A percentile compares a stretch with the other conserved stretches of the same genome.
Evolutionary conservation across 139 green algal genomes (phyloP).

Genomic region (Nannochloris sp.): DNA sequence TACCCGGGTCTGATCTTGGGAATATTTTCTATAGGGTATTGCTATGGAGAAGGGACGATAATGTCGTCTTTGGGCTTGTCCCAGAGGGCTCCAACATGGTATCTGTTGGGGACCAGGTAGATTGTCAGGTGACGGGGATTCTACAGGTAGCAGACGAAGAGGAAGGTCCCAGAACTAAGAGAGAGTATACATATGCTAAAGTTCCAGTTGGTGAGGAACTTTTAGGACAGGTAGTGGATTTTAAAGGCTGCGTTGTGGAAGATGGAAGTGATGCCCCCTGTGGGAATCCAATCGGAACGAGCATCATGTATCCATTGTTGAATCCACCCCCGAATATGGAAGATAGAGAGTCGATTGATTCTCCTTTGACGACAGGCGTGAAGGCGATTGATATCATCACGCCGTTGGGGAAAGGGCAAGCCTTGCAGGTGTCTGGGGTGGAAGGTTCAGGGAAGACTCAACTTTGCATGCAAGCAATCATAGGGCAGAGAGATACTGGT

Average conservation of each 20-base stretch:
- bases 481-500: slow-evolving; percentile 32
- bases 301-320: slow-evolving; percentile 47
- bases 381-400: slow-evolving; percentile 73
- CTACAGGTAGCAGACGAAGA: slow-evolving; percentile 72
- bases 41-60: slow-evolving; percentile 68
- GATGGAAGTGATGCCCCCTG: not conserved
- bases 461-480: slow-evolving; percentile 54
- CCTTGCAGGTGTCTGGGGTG: slow-evolving; percentile 58
- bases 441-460: slow-evolving; percentile 46
- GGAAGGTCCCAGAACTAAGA: slow-evolving; percentile 60
- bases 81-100: slow-evolving; percentile 44
- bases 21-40: slow-evolving; percentile 45
- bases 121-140: slow-evolving; percentile 66
- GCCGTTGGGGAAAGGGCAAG: slow-evolving; percentile 68
- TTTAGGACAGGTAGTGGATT: slow-evolving; percentile 48
- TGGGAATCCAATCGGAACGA: slow-evolving; percentile 5
- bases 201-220: slow-evolving; percentile 39
- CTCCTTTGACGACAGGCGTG: slow-evolving; percentile 62
- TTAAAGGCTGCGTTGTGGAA: slow-evolving; percentile 35
- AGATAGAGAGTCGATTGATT: slow-evolving; percentile 59
- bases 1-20: not conserved
- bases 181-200: slow-evolving; percentile 51
- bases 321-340: slow-evolving; percentile 59
- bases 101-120: slow-evolving; percentile 45
- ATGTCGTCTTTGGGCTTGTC: slow-evolving; percentile 63